A percentile compares a stretch with the other conserved stretches of the same genome.
Conservation (phyloP, 768 basidiomycete species). For the Mycena maculata region DNA sequence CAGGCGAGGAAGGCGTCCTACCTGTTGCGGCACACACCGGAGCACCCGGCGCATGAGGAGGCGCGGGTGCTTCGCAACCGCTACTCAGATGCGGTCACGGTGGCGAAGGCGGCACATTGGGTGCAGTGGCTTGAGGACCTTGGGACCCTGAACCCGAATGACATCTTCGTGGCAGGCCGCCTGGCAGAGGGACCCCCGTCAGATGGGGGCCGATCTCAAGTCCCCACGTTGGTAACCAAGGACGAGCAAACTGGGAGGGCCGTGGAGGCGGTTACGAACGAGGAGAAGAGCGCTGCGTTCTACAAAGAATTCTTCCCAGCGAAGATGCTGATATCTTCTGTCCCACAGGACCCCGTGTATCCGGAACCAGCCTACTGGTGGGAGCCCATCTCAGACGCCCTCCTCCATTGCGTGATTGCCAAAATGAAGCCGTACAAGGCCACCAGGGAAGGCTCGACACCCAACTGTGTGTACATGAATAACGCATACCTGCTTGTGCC, state of each 20-base stretch:
- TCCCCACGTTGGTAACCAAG: slow-evolving; percentile 37
- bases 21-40: no score
- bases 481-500: slow-evolving; percentile 38
- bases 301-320: no score
- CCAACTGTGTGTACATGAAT: slow-evolving; percentile 48
- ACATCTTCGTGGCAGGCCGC: no score
- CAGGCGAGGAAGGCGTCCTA: no score
- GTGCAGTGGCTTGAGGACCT: slow-evolving; percentile 41
- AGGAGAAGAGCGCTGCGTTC: slow-evolving; percentile 47
- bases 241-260: background rate
- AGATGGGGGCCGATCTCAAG: slow-evolving; percentile 40
- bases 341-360: slow-evolving; percentile 37
- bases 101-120: no score
- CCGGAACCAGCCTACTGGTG: slow-evolving; percentile 36
- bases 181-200: no score
- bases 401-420: slow-evolving; percentile 40
- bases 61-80: no score
- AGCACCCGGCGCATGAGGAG: no score
- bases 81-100: no score
- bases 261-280: slow-evolving; percentile 32
- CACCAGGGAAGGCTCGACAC: slow-evolving; percentile 35
- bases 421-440: slow-evolving; percentile 51
- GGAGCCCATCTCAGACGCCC: no score
- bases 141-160: slow-evolving; percentile 33
- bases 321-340: background rate